Conservation (phyloP, 1,139 yeast genomes). For the Blastobotrys raffinosifermentans region DNA sequence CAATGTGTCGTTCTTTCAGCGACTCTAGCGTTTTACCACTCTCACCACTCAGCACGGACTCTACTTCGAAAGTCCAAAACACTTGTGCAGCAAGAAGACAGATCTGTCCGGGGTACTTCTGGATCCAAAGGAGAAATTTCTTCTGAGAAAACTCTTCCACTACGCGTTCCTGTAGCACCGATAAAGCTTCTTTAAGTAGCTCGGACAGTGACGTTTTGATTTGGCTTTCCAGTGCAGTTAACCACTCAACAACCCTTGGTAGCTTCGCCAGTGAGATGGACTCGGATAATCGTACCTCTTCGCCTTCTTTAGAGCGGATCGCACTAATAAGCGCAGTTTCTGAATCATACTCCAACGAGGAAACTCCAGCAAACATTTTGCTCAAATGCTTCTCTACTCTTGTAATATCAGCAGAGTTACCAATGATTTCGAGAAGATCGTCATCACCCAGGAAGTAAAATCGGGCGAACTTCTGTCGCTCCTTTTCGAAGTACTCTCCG, state of each 20-base stretch:
- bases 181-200: conserved; percentile 31
- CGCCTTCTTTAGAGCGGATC: conserved; percentile 61
- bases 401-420: conserved; percentile 48
- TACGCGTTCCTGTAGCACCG: conserved; percentile 17
- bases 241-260: conserved; percentile 57
- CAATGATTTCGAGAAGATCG: conserved; percentile 77
- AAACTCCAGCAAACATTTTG: conserved; percentile 69
- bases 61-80: conserved; percentile 46
- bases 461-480: conserved; percentile 71
- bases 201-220: conserved; percentile 41
- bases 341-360: conserved; percentile 39
- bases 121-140: conserved; percentile 32
- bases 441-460: conserved; percentile 89
- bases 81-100: conserved; percentile 54
- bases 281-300: conserved; percentile 39
- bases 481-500: conserved; percentile 73
- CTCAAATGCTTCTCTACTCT: conserved; percentile 56
- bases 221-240: conserved; percentile 51
- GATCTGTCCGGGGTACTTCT: conserved; percentile 52
- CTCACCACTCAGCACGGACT: conserved; percentile 25
- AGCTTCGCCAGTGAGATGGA: conserved; percentile 40
- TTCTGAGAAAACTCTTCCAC: conserved; percentile 10
- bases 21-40: conserved; percentile 7
- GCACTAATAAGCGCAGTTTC: conserved; percentile 40
- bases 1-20: conserved; percentile 12